Evolutionary conservation across 1,139 yeast species (phyloP).

Genomic region (Geotrichum aggregatum): DNA sequence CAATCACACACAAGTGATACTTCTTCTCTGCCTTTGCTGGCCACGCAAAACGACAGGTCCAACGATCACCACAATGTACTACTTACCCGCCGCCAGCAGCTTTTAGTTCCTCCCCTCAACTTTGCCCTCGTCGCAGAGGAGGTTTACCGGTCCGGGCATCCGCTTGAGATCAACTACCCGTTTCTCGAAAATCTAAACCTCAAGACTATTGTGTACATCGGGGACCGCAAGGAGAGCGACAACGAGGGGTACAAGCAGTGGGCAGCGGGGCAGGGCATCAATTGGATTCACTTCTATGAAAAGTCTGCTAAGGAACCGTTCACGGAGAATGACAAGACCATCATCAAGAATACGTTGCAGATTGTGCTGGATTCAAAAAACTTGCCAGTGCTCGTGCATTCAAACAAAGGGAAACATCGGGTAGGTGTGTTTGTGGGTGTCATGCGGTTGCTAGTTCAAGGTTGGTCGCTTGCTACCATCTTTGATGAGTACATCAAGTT

Average conservation of each 20-base stretch:
- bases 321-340: conserved; percentile 52
- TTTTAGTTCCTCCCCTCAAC: conserved; percentile 79
- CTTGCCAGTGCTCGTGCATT: conserved; percentile 83
- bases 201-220: conserved; percentile 74
- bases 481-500: conserved; percentile 91
- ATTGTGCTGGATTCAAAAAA: conserved; percentile 64
- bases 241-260: conserved; percentile 60
- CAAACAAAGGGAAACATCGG: conserved; percentile 92
- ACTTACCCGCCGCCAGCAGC: conserved; percentile 5
- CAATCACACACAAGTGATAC: too few relatives aligned
- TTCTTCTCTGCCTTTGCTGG: too few relatives aligned
- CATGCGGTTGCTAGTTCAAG: conserved; percentile 77
- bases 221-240: conserved; percentile 58
- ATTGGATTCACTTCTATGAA: conserved; percentile 59
- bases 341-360: conserved; percentile 59
- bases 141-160: conserved; percentile 88
- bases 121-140: conserved; percentile 84
- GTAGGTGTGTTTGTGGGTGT: conserved; percentile 89
- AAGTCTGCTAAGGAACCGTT: conserved; percentile 74
- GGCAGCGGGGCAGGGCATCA: conserved; percentile 54
- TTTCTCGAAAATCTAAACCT: conserved; percentile 65
- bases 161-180: conserved; percentile 77
- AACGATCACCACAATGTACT: too few relatives aligned
- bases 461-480: conserved; percentile 90
- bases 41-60: too few relatives aligned